Base-by-base conservation (phyloP, 129 eudicot species). In the Arctium lappa region DNA sequence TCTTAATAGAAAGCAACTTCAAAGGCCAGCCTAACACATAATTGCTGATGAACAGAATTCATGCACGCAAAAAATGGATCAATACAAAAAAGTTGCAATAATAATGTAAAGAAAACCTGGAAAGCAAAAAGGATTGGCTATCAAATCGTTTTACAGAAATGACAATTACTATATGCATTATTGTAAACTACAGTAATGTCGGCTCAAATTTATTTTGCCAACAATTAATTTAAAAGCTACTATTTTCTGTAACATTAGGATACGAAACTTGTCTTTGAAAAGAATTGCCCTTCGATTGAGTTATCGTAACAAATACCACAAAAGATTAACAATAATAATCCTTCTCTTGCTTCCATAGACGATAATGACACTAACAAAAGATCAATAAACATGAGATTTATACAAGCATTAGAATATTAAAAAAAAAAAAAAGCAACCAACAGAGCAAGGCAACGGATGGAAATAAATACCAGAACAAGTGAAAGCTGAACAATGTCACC, bases 401-500 rank as follows among this genome's bases (percentile, higher is more conserved):
- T 27, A 56, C 48, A 36, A 32, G 6, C 48, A 38, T 34, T 32
- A 66, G 16, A 78, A 31, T 69, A 69, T 46, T 69, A 70, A 39
- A n/a, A 66, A 0, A 31, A 66, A 0, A 31, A 5, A 27, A 29
- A 46, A 46, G 1, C 4, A 37, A 1, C 22, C 30, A 73, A 22
- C 8, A 70, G 50, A 39, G 62, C 18, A 36, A 75, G 38, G 36
- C 30, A 78, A 83, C 62, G 56, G 77, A 83, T 8, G n/a, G 36
- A 66, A 31, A 44, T 87, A 93, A 60, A 11, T 89, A 93, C 99
- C 97, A 87, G 82, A 76, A 95, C 95, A 2, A 77, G 93, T 50
- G 89, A 87, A 71, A 96, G 88, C 88, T 86, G 86, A 79, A 96
- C 84, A 60, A 96, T 91, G 84, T 95, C 98, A 44, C 97, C 97